Percentiles rank a stretch among this genome's conserved stretches.
phyloP scores from a whole-genome alignment of 2,329 filamentous ascomycete genomes.

The Penicillium expansum region DNA sequence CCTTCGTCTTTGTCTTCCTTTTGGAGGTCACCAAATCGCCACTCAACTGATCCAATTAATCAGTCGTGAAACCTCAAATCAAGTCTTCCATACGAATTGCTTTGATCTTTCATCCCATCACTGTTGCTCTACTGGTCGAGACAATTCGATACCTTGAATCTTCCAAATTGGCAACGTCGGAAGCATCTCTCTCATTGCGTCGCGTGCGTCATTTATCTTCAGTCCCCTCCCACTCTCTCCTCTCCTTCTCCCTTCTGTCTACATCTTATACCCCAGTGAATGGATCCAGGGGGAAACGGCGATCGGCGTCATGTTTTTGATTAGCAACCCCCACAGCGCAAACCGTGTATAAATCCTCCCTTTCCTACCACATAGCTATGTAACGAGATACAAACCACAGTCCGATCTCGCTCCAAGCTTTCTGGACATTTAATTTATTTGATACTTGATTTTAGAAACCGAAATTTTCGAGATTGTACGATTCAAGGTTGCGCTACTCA shows the following conservation, averaged over 20 bases:
- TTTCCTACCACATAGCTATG: constrained; percentile 15
- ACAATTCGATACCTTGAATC: not conserved
- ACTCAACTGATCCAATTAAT: not conserved
- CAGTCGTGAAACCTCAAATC: not conserved
- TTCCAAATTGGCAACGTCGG: not conserved
- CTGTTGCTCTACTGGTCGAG: not conserved
- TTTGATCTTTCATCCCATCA: not conserved
- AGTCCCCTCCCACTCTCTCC: constrained; percentile 18
- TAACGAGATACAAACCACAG: constrained; percentile 3
- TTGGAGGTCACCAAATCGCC: not conserved
- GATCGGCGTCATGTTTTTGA: constrained; percentile 15
- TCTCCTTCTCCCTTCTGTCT: constrained; percentile 15
- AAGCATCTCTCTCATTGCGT: not conserved
- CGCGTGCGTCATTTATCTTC: not conserved
- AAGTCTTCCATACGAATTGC: not conserved
- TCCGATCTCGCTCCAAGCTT: not conserved
- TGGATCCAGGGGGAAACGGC: constrained; percentile 18
- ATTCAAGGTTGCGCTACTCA: not conserved
- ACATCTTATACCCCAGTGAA: constrained; percentile 26
- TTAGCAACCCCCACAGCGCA: not conserved
- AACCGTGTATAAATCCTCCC: constrained; percentile 22
- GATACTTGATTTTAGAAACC: not conserved
- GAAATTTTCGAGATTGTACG: not conserved
- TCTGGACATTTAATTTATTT: not conserved
- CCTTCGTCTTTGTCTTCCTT: not conserved